phyloP scores from a whole-genome alignment of 495 filamentous ascomycete species.

The Aspergillus nanangensis region DNA sequence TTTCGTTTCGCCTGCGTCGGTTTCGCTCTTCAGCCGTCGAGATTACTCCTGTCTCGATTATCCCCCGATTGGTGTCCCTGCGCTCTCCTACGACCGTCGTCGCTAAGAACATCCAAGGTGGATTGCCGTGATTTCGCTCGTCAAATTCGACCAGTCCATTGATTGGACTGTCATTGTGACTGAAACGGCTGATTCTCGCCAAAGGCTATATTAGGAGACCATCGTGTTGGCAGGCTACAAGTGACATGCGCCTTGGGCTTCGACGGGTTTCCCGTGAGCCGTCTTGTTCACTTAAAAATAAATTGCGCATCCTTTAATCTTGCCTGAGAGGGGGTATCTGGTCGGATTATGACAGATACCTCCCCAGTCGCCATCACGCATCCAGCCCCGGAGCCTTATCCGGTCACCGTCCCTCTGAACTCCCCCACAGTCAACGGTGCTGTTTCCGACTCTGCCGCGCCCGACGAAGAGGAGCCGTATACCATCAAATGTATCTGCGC shows the following conservation, averaged over 20 bases:
- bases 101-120: too few relatives aligned
- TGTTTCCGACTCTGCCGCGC: constrained; percentile 46
- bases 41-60: not conserved
- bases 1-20: not conserved
- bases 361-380: constrained; percentile 57
- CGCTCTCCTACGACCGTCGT: too few relatives aligned
- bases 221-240: too few relatives aligned
- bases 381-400: constrained; percentile 59
- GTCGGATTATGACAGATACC: constrained; percentile 94
- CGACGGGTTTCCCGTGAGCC: constrained; percentile 19
- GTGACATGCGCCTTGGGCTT: constrained; percentile 36
- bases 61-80: too few relatives aligned
- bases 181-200: too few relatives aligned
- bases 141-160: too few relatives aligned
- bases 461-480: constrained; percentile 81
- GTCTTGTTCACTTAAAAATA: constrained; percentile 9
- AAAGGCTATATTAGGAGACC: too few relatives aligned
- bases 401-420: constrained; percentile 53
- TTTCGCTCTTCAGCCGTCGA: not conserved
- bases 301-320: constrained; percentile 21
- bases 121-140: too few relatives aligned
- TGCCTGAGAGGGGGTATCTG: constrained; percentile 53
- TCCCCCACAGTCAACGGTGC: constrained; percentile 54
- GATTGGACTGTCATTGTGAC: too few relatives aligned
- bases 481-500: constrained; percentile 98